A percentile compares a stretch with the other conserved stretches of the same genome.
phyloP scores from a whole-genome alignment of 371 early-diverging fungal species.

The Mortierella sp. region DNA sequence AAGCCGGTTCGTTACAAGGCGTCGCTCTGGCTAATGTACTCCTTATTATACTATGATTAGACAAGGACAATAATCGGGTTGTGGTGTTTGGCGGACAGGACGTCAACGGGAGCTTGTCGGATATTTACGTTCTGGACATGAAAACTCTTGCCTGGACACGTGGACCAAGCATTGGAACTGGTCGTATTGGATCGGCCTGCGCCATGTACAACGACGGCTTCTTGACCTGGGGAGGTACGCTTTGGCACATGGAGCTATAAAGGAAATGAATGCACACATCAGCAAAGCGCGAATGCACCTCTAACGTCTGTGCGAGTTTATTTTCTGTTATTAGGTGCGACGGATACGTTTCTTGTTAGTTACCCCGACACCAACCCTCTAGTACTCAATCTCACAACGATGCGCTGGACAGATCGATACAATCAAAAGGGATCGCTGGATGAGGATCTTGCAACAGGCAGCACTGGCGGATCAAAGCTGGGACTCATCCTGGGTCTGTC shows the following conservation, averaged over 20 bases:
- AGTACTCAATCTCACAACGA: conserved; percentile 1
- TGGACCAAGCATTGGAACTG: conserved; percentile 7
- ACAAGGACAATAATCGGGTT: conserved; percentile 11
- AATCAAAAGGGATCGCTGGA: background rate
- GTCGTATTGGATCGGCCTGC: conserved; percentile 32
- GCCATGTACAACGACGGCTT: conserved; percentile 39
- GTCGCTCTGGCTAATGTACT: background rate
- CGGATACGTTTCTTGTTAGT: background rate
- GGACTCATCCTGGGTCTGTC: conserved; percentile 1
- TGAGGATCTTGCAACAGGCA: background rate
- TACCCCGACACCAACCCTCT: background rate
- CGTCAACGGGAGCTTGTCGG: background rate
- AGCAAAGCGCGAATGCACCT: background rate
- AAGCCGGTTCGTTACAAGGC: no score
- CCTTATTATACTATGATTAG: conserved; percentile 7
- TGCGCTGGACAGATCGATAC: conserved; percentile 7
- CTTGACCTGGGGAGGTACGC: conserved; percentile 37
- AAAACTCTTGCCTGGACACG: conserved; percentile 21
- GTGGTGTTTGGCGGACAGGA: conserved; percentile 37
- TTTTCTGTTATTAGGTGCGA: background rate
- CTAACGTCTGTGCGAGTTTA: background rate
- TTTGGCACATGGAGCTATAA: background rate
- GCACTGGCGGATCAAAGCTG: background rate
- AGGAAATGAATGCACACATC: background rate
- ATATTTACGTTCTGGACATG: conserved; percentile 35